Conservation (phyloP, 2,329 filamentous ascomycete species). For the Mariannaea sp. region DNA sequence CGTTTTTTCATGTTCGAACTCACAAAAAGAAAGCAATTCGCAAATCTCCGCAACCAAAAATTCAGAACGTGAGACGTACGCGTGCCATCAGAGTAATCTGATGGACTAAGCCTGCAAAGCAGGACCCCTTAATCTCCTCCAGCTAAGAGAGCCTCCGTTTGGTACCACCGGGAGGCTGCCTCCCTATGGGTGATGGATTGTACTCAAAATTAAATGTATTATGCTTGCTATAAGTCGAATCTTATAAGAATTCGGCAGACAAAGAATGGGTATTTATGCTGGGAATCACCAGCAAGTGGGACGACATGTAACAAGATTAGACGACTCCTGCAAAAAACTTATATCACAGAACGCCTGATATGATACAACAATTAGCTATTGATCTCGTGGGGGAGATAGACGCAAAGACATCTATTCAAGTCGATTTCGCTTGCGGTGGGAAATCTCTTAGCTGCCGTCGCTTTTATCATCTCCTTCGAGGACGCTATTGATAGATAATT, state of each 20-base stretch:
- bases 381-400: background rate
- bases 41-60: background rate
- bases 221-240: background rate
- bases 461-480: slow-evolving; percentile 61
- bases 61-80: no score
- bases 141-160: no score
- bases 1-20: background rate
- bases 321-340: background rate
- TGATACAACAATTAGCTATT: slow-evolving; percentile 1
- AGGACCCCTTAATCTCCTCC: no score
- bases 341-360: slow-evolving; percentile 5
- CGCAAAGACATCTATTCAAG: background rate
- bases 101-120: no score
- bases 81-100: no score
- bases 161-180: no score
- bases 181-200: background rate
- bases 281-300: background rate
- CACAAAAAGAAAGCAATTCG: background rate
- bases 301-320: slow-evolving; percentile 4
- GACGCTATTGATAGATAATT: slow-evolving; percentile 45
- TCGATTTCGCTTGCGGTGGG: background rate
- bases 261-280: slow-evolving; percentile 23
- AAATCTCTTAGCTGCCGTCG: slow-evolving; percentile 44
- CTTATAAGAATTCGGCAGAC: background rate
- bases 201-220: background rate